phyloP scores from a whole-genome alignment of 148 eudicot species.

The Camellia japonica region DNA sequence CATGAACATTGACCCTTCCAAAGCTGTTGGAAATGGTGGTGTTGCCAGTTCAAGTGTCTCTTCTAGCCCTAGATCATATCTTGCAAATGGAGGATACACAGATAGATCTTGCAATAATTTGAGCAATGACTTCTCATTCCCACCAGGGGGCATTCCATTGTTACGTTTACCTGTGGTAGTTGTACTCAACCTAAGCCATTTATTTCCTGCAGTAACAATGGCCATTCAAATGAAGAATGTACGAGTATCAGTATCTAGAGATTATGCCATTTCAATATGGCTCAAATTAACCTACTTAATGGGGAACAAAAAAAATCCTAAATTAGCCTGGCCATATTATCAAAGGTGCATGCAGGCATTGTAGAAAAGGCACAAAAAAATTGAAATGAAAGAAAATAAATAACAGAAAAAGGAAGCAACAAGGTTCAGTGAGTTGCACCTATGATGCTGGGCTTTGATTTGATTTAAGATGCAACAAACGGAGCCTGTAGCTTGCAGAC shows the following conservation, averaged over 20 bases:
- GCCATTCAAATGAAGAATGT: neutral
- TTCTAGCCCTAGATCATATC: slow-evolving; percentile 34
- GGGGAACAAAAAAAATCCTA: neutral
- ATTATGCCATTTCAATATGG: neutral
- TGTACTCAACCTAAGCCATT: slow-evolving; percentile 30
- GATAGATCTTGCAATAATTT: slow-evolving; percentile 35
- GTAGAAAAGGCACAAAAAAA: neutral
- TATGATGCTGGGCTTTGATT: neutral
- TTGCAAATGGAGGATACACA: slow-evolving; percentile 53
- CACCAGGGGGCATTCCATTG: slow-evolving; percentile 59
- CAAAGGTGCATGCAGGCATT: neutral
- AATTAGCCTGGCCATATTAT: neutral
- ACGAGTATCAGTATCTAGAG: neutral
- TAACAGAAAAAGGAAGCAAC: neutral
- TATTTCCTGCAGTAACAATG: neutral
- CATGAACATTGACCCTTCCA: slow-evolving; percentile 54
- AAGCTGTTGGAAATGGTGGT: slow-evolving; percentile 54
- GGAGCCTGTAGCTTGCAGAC: slow-evolving; percentile 3
- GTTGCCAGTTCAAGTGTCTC: slow-evolving; percentile 47
- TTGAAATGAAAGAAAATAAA: neutral
- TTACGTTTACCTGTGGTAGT: slow-evolving; percentile 76
- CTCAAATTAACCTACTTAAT: neutral
- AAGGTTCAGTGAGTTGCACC: neutral
- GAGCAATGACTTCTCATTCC: slow-evolving; percentile 51
- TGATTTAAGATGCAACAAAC: neutral